Percentiles rank a stretch among this genome's conserved stretches.
Conservation (phyloP, 805 yeast genomes). For the Kazachstania viticola region DNA sequence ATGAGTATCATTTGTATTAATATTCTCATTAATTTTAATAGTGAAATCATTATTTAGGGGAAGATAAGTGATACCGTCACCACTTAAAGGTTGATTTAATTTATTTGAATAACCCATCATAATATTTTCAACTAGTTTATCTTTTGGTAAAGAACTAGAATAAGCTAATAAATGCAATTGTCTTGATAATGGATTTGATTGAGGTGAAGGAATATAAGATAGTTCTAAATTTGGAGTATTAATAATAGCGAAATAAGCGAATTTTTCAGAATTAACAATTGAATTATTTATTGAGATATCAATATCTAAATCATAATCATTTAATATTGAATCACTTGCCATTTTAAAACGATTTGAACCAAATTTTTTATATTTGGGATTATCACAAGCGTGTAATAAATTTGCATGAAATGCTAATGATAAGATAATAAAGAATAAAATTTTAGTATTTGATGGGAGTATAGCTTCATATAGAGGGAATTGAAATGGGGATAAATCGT, state of each 20-base stretch:
- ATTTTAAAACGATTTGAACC: conserved; percentile 59
- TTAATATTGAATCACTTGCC: conserved; percentile 51
- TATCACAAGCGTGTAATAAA: conserved; percentile 61
- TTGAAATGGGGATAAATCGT: conserved; percentile 4
- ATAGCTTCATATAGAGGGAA: conserved; percentile 27
- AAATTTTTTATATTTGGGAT: conserved; percentile 49
- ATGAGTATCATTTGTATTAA: conserved; percentile 1
- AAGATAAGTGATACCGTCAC: conserved; percentile 9
- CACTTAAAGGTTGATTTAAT: conserved; percentile 5
- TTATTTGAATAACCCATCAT: conserved; percentile 20
- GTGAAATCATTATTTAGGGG: conserved; percentile 10
- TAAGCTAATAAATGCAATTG: conserved; percentile 20
- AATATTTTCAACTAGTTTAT: conserved; percentile 9
- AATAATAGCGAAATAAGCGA: conserved; percentile 20
- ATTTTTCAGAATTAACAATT: conserved; percentile 3
- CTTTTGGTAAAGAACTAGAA: conserved; percentile 6
- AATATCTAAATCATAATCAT: conserved; percentile 23
- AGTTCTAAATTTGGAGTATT: conserved; percentile 22
- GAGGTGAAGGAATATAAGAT: conserved; percentile 22
- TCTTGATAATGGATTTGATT: conserved; percentile 13
- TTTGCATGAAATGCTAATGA: conserved; percentile 87
- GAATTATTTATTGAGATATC: conserved; percentile 6
- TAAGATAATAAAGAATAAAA: conserved; percentile 45
- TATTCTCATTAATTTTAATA: conserved; percentile 6
- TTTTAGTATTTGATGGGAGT: conserved; percentile 20